phyloP scores from a whole-genome alignment of 257 asterid genomes.

The Anisodus tanguticus region DNA sequence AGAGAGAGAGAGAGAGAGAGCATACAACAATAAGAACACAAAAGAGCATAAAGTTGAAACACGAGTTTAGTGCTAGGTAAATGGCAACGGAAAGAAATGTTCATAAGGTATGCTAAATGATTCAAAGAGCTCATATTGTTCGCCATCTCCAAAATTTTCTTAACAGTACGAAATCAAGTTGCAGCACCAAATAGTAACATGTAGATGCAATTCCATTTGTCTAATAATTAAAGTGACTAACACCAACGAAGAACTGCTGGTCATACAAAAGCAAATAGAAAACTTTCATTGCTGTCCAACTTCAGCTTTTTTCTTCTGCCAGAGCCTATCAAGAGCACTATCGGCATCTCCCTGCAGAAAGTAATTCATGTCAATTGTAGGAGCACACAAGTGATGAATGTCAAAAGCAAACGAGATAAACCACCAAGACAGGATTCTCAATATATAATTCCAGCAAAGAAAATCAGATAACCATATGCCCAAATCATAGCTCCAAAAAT shows the following conservation, averaged over 20 bases:
- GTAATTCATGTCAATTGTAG: background rate
- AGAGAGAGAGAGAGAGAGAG: too few relatives aligned
- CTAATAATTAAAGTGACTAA: background rate
- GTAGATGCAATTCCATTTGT: background rate
- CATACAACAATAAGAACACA: too few relatives aligned
- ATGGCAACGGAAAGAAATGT: too few relatives aligned
- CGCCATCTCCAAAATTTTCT: background rate
- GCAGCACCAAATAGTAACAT: background rate
- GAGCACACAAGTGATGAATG: background rate
- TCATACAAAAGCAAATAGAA: background rate
- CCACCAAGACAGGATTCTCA: background rate
- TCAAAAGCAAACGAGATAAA: too few relatives aligned
- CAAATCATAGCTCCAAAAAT: background rate
- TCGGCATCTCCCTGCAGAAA: constrained; percentile 38
- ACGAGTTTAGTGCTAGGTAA: too few relatives aligned
- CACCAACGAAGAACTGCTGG: background rate
- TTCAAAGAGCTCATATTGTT: background rate
- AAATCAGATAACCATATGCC: background rate
- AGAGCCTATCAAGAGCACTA: constrained; percentile 39
- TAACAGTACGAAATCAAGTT: background rate
- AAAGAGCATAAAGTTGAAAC: too few relatives aligned
- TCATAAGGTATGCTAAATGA: background rate
- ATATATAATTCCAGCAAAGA: background rate
- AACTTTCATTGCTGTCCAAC: constrained; percentile 21
- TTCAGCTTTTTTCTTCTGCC: constrained; percentile 36